phyloP scores from a whole-genome alignment of 1,284 basidiomycete species.

The Cryptococcus hybrid region DNA sequence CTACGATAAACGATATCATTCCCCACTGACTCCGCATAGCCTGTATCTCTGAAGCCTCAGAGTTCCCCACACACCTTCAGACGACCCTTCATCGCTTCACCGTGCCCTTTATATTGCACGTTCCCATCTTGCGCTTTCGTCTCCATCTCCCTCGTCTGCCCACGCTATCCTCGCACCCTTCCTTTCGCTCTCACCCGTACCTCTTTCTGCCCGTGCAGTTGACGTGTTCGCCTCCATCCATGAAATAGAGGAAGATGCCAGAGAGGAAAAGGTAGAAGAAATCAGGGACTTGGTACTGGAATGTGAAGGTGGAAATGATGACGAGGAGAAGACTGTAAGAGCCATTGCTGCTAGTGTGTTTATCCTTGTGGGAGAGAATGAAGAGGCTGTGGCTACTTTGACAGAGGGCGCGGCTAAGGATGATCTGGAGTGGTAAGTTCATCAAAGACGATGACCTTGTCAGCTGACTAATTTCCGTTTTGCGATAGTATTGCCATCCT shows the following conservation, averaged over 20 bases:
- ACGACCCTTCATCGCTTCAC: conserved; percentile 53
- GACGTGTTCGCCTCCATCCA: conserved; percentile 68
- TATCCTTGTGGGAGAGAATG: conserved; percentile 73
- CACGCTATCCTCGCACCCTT: conserved; percentile 55
- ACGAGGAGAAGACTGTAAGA: conserved; percentile 65
- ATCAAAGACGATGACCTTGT: neutral
- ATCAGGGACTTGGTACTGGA: conserved; percentile 82
- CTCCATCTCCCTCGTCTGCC: conserved; percentile 59
- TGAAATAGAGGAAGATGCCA: conserved; percentile 43
- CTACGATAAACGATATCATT: neutral
- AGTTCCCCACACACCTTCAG: conserved; percentile 30
- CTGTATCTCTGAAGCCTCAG: conserved; percentile 35
- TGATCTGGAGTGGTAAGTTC: conserved; percentile 80
- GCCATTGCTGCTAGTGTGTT: conserved; percentile 82
- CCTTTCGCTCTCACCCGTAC: conserved; percentile 55
- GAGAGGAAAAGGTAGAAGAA: conserved; percentile 66
- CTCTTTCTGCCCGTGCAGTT: conserved; percentile 68
- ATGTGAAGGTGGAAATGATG: conserved; percentile 65
- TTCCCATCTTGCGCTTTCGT: conserved; percentile 71
- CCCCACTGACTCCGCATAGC: conserved; percentile 22
- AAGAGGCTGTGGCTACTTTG: conserved; percentile 87
- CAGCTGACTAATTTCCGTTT: neutral
- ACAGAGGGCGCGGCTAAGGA: conserved; percentile 66
- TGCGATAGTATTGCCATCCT: conserved; percentile 67
- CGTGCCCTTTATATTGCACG: conserved; percentile 76